Evolutionary conservation across 148 eudicot species (phyloP).

Genomic region (Suaeda aralocaspica): DNA sequence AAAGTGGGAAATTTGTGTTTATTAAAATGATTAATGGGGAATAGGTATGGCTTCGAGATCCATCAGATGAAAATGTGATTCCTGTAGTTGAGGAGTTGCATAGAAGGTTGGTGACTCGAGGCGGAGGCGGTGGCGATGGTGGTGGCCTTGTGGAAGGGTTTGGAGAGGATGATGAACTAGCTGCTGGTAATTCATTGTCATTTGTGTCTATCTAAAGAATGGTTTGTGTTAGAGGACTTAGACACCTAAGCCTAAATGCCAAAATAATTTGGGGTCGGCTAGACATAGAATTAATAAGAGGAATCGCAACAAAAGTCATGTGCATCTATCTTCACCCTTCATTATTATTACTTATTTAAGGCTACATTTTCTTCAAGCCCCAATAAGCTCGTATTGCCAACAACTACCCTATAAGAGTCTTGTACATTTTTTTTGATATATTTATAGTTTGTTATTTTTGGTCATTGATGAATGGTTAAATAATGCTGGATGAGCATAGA

Average conservation of each 20-base stretch:
- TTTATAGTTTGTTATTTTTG: neutral
- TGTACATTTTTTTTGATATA: neutral
- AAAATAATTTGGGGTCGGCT: no score
- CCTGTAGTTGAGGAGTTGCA: slow-evolving; percentile 78
- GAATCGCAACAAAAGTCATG: no score
- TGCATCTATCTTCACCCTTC: no score
- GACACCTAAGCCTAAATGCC: no score
- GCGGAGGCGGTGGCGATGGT: no score
- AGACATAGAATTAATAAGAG: no score
- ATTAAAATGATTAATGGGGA: neutral
- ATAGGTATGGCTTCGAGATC: slow-evolving; percentile 77
- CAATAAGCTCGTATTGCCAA: no score
- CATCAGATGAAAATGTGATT: slow-evolving; percentile 58
- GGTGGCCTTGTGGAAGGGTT: slow-evolving; percentile 36
- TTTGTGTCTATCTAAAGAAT: no score
- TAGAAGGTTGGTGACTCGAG: slow-evolving; percentile 47
- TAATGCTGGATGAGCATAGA: slow-evolving; percentile 37
- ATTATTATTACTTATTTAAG: no score
- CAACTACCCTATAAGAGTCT: no score
- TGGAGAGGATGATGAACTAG: slow-evolving; percentile 57
- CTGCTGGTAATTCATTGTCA: slow-evolving; percentile 32
- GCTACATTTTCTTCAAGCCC: no score
- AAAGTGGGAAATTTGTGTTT: neutral
- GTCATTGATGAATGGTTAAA: slow-evolving; percentile 15
- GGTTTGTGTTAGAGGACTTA: no score